Conservation (phyloP, 2,329 filamentous ascomycete species). For the Talaromyces rugulosus region DNA sequence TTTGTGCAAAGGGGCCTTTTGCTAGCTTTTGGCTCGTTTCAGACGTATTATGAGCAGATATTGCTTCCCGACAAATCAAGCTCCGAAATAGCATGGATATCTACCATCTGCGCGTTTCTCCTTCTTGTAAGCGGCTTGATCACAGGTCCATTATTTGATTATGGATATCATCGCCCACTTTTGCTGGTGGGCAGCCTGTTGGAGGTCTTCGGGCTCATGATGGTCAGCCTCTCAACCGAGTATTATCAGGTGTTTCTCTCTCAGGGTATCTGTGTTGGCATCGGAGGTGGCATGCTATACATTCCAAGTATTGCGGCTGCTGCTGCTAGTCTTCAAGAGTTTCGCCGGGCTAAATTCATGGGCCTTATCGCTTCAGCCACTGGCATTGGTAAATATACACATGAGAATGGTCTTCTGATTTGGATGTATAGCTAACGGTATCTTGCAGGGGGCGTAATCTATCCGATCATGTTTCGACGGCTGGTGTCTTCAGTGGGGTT, state of each 20-base stretch:
- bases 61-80: slow-evolving; percentile 37
- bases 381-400: not conserved
- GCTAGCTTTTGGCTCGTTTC: slow-evolving; percentile 46
- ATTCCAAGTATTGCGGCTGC: not conserved
- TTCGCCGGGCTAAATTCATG: not conserved
- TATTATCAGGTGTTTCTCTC: slow-evolving; percentile 53
- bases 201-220: slow-evolving; percentile 50
- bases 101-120: slow-evolving; percentile 37
- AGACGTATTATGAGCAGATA: slow-evolving; percentile 48
- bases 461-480: slow-evolving; percentile 46
- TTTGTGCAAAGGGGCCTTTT: not conserved
- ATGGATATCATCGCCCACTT: slow-evolving; percentile 44
- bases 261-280: slow-evolving; percentile 48
- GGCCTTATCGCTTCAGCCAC: not conserved
- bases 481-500: slow-evolving; percentile 50
- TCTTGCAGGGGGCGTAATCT: slow-evolving; percentile 48
- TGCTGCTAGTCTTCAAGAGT: not conserved
- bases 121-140: slow-evolving; percentile 49
- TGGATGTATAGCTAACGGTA: too few species aligned
- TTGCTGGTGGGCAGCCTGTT: slow-evolving; percentile 42
- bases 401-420: not conserved
- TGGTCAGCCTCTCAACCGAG: slow-evolving; percentile 46
- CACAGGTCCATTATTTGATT: slow-evolving; percentile 51
- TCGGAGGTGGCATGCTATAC: slow-evolving; percentile 34
- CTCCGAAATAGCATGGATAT: slow-evolving; percentile 49